Percentiles rank a stretch among this genome's conserved stretches.
Conservation (phyloP, 768 basidiomycete genomes). For the Boletus coccyginus region DNA sequence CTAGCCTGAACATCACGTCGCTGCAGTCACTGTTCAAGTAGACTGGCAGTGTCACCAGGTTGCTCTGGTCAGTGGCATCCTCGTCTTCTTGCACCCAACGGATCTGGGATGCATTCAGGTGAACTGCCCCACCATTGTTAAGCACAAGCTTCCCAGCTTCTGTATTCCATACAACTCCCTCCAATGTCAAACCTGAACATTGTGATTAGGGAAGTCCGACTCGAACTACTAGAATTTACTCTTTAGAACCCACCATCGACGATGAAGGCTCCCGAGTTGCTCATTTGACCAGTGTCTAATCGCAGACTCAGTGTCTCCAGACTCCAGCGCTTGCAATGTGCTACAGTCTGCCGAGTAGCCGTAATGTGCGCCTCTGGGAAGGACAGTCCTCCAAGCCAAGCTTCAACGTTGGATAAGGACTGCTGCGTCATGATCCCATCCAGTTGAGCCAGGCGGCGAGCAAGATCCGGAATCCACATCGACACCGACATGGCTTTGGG, state of each 20-base stretch:
- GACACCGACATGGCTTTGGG: slow-evolving; percentile 77
- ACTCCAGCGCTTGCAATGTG: slow-evolving; percentile 89
- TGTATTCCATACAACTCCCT: slow-evolving; percentile 75
- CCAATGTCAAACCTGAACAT: slow-evolving; percentile 71
- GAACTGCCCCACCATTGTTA: slow-evolving; percentile 80
- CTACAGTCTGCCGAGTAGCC: slow-evolving; percentile 93
- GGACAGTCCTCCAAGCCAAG: slow-evolving; percentile 94
- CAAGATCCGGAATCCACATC: slow-evolving; percentile 82
- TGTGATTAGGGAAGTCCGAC: slow-evolving; percentile 1
- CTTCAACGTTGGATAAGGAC: slow-evolving; percentile 65
- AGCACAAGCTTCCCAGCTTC: slow-evolving; percentile 62
- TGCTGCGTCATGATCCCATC: slow-evolving; percentile 56
- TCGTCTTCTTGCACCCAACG: slow-evolving; percentile 76
- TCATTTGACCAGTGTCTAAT: no score
- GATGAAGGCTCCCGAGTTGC: no score
- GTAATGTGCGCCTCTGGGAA: slow-evolving; percentile 97
- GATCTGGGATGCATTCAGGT: slow-evolving; percentile 78
- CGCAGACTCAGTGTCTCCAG: background rate
- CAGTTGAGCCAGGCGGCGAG: slow-evolving; percentile 79
- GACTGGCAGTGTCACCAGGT: slow-evolving; percentile 78
- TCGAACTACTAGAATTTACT: background rate
- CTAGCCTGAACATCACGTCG: slow-evolving; percentile 84
- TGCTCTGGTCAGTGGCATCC: slow-evolving; percentile 25
- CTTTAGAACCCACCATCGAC: slow-evolving; percentile 51
- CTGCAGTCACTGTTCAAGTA: slow-evolving; percentile 89